Evolutionary conservation across 2,329 filamentous ascomycete genomes (phyloP).

Genomic region (Scytalidium lignicola): DNA sequence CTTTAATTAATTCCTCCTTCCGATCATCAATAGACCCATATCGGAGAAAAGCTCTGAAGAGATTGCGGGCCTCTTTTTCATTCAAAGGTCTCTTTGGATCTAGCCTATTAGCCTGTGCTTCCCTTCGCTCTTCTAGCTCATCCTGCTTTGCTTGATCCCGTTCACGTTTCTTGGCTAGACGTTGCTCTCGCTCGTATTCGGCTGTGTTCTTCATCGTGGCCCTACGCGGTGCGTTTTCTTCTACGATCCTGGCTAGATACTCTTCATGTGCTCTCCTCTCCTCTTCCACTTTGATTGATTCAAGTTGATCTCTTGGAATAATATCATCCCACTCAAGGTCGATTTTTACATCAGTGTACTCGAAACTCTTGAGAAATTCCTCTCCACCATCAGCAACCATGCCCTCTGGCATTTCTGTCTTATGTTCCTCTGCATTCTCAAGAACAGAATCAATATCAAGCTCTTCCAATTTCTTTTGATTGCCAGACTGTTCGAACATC

Average conservation of each 20-base stretch:
- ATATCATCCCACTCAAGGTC: constrained; percentile 98
- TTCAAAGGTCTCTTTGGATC: constrained; percentile 87
- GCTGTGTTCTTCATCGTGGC: constrained; percentile 54
- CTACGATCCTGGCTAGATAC: constrained; percentile 75
- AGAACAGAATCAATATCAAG: constrained; percentile 96
- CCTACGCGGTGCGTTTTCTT: constrained; percentile 78
- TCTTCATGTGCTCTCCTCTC: constrained; percentile 77
- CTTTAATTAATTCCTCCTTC: constrained; percentile 78
- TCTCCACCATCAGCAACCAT: constrained; percentile 95
- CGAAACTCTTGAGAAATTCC: constrained; percentile 83
- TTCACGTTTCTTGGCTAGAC: constrained; percentile 61
- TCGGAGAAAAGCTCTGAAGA: constrained; percentile 84
- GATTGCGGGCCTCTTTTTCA: constrained; percentile 88
- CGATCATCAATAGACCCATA: constrained; percentile 89
- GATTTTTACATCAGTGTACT: constrained; percentile 97
- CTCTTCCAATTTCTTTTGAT: constrained; percentile 94
- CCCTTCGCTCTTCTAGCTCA: constrained; percentile 57
- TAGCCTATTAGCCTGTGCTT: constrained; percentile 66
- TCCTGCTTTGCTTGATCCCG: constrained; percentile 64
- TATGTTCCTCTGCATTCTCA: constrained; percentile 93
- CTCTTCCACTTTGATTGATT: constrained; percentile 83
- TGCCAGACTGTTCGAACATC: constrained; percentile 97
- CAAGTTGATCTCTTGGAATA: constrained; percentile 88
- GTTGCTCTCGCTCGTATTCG: constrained; percentile 59
- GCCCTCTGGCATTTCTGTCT: constrained; percentile 90